phyloP scores from a whole-genome alignment of 2,329 filamentous ascomycete species.

The Grosmannia clavigera region DNA sequence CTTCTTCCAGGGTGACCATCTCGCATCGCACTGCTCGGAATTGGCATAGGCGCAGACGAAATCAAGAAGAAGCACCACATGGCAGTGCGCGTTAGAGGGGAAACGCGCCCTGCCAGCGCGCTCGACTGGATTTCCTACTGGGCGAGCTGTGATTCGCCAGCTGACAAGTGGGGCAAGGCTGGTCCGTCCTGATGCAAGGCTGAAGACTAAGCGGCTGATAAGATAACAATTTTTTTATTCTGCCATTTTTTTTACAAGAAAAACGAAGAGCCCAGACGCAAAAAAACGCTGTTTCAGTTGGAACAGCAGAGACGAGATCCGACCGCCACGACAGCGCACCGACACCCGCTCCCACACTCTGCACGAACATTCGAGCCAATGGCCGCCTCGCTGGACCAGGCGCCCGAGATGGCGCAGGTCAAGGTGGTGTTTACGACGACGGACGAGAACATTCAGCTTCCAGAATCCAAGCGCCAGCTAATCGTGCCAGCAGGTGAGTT shows the following conservation, averaged over 20 bases:
- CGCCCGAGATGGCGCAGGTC: constrained; percentile 35
- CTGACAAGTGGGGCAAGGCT: neutral
- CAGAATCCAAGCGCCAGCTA: constrained; percentile 48
- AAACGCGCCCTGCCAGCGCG: neutral
- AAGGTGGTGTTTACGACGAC: constrained; percentile 57
- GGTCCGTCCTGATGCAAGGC: neutral
- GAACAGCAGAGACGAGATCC: neutral
- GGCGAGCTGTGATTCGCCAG: neutral
- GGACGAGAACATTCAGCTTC: constrained; percentile 48
- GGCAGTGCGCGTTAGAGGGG: neutral
- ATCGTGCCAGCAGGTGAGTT: constrained; percentile 46
- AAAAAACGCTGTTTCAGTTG: neutral
- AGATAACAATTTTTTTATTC: constrained; percentile 1
- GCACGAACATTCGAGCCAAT: neutral
- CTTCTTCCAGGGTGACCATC: constrained; percentile 34
- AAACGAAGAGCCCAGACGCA: neutral
- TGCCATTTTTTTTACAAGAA: neutral
- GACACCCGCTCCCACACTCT: neutral
- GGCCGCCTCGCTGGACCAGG: neutral
- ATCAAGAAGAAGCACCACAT: neutral
- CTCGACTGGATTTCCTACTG: neutral
- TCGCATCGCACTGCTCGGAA: constrained; percentile 3
- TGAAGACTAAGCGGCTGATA: neutral
- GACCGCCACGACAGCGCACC: neutral
- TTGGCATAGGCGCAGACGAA: neutral